Evolutionary conservation across 1,284 basidiomycete genomes (phyloP).

Genomic region (Fomitopsis pinicola): DNA sequence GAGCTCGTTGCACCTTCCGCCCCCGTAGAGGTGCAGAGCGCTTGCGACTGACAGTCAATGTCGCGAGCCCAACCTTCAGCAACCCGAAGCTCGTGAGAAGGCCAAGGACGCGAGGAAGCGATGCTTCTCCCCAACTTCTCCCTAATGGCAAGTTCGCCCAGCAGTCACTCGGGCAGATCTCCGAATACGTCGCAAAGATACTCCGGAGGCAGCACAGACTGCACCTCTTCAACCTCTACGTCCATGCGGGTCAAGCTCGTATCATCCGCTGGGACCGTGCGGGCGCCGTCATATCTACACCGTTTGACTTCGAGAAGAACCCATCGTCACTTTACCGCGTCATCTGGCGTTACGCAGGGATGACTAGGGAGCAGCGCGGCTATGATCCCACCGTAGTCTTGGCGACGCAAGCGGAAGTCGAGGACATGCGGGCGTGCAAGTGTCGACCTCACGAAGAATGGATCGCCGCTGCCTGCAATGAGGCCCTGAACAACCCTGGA

Average conservation of each 20-base stretch:
- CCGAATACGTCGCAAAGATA: no score
- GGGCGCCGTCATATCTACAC: constrained; percentile 10
- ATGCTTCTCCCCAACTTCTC: no score
- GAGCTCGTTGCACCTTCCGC: no score
- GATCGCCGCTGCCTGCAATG: neutral
- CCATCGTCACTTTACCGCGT: constrained; percentile 7
- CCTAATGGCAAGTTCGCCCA: no score
- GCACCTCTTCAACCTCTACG: constrained; percentile 10
- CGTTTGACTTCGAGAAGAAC: constrained; percentile 10
- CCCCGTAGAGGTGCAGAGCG: no score
- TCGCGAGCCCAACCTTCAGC: no score
- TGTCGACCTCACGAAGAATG: no score
- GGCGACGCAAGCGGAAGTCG: neutral
- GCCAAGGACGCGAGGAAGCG: no score
- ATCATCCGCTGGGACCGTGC: constrained; percentile 16
- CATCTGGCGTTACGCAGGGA: constrained; percentile 10
- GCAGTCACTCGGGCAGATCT: no score
- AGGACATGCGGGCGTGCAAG: neutral
- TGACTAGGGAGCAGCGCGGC: constrained; percentile 5
- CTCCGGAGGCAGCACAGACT: constrained; percentile 6
- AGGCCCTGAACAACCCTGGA: neutral
- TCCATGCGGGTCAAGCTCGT: constrained; percentile 9
- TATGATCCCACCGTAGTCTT: constrained; percentile 9
- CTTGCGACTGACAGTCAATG: no score
- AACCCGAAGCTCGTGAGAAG: no score